A percentile compares a stretch with the other conserved stretches of the same genome.
Evolutionary conservation across 2,329 filamentous ascomycete species (phyloP).

Genomic region (Claviceps digitariae): DNA sequence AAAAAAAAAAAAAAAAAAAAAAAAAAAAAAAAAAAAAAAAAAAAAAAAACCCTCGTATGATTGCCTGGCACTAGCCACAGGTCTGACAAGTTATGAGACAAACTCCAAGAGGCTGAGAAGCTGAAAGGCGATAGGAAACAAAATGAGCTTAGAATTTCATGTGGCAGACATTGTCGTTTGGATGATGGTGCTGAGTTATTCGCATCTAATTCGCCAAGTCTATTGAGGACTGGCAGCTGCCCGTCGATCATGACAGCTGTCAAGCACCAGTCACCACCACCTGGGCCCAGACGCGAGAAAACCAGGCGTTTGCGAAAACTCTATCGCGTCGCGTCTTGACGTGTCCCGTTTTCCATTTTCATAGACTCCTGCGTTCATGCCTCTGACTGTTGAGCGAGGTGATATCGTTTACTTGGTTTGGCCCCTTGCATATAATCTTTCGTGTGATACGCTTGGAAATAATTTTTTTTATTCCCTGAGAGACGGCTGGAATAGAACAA

Average conservation of each 20-base stretch:
- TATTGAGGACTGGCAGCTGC: neutral
- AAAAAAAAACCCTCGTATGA: no score
- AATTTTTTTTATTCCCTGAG: no score
- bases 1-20: no score
- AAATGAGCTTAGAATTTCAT: neutral
- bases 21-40: no score
- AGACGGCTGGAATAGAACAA: slow-evolving; percentile 1
- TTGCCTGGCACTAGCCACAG: neutral
- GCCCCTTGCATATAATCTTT: neutral
- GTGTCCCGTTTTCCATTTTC: neutral
- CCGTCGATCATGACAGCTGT: neutral
- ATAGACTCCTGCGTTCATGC: neutral
- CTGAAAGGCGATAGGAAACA: no score
- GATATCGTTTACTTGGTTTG: neutral
- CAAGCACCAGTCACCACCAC: neutral
- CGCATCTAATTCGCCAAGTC: neutral
- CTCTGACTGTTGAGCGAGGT: neutral
- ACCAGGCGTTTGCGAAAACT: neutral
- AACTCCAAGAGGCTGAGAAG: neutral
- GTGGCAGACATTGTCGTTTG: neutral
- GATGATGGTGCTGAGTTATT: neutral
- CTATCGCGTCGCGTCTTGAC: neutral
- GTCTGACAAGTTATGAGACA: neutral
- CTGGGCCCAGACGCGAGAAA: neutral
- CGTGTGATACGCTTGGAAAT: neutral